A percentile compares a stretch with the other conserved stretches of the same genome.
These are phyloP conservation scores for Leccinum fuscescens DNA, from an alignment of 1,284 basidiomycete species.

Conservation along the genomic window DNA sequence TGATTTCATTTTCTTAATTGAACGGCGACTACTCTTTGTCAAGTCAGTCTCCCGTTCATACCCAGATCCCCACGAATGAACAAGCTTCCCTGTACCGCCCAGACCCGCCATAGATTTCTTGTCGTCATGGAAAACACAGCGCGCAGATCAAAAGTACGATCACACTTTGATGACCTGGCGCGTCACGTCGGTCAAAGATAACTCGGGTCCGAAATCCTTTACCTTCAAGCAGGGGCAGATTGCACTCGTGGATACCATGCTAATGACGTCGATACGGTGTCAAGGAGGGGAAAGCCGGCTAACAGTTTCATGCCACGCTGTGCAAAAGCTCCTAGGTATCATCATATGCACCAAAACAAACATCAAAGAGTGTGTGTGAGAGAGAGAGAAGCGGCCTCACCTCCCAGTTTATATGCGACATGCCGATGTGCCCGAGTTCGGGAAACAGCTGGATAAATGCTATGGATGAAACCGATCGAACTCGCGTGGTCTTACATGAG, in stretches of 20 bases:
- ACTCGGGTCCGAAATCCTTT: no score
- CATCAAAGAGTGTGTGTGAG: background rate
- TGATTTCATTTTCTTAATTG: no score
- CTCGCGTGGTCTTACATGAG: background rate
- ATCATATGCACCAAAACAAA: background rate
- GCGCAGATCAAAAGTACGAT: no score
- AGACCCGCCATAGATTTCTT: no score
- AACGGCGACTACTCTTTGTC: no score
- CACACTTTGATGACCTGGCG: no score
- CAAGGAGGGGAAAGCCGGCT: background rate
- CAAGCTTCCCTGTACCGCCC: no score
- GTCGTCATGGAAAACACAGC: no score
- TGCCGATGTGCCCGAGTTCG: conserved; percentile 3
- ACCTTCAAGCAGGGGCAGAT: no score
- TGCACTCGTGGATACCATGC: background rate
- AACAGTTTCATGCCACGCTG: background rate
- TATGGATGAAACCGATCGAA: background rate
- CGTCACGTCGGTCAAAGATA: no score
- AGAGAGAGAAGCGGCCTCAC: background rate
- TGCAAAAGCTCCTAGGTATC: background rate
- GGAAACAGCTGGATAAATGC: conserved; percentile 6
- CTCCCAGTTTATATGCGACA: background rate
- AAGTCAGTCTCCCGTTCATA: no score
- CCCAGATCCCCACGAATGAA: no score
- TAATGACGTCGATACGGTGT: background rate